Conservation (phyloP, 805 yeast genomes). For the Yarrowia alimentaria region DNA sequence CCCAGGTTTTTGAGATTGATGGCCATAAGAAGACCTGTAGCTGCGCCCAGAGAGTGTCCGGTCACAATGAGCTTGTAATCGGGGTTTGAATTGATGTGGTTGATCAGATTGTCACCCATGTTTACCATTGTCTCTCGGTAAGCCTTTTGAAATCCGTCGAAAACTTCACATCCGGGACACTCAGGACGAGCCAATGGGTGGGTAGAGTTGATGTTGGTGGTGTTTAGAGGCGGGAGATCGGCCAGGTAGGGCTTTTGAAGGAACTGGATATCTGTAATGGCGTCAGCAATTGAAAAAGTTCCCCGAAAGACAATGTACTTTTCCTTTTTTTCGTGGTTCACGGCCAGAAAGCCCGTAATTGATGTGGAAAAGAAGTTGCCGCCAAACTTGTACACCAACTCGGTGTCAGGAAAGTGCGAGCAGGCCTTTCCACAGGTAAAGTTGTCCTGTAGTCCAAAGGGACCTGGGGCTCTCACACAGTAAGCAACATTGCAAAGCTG, state of each 20-base stretch:
- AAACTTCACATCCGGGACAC: conserved; percentile 1
- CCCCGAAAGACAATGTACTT: conserved; percentile 14
- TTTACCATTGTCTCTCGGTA: conserved; percentile 7
- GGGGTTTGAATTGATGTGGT: conserved; percentile 37
- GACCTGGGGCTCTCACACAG: conserved; percentile 1
- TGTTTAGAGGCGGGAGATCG: not conserved
- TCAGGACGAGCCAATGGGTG: not conserved
- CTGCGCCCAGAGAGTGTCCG: conserved; percentile 80
- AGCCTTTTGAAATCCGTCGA: conserved; percentile 14
- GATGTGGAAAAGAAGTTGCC: conserved; percentile 7
- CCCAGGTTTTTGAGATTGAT: conserved; percentile 57
- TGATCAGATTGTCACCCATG: conserved; percentile 16
- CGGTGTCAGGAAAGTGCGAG: not conserved
- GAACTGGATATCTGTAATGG: not conserved
- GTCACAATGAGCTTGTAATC: conserved; percentile 52
- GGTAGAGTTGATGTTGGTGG: not conserved
- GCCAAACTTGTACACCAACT: conserved; percentile 4
- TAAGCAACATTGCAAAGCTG: conserved; percentile 11
- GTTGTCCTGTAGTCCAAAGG: not conserved
- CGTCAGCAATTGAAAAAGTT: conserved; percentile 3
- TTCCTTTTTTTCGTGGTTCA: conserved; percentile 1
- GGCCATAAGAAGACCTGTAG: conserved; percentile 60
- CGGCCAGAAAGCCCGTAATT: conserved; percentile 4
- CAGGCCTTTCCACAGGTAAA: conserved; percentile 5
- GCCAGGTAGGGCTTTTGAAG: conserved; percentile 2